Conservation (phyloP, 2,329 filamentous ascomycete genomes). For the Diaporthe nobilis region DNA sequence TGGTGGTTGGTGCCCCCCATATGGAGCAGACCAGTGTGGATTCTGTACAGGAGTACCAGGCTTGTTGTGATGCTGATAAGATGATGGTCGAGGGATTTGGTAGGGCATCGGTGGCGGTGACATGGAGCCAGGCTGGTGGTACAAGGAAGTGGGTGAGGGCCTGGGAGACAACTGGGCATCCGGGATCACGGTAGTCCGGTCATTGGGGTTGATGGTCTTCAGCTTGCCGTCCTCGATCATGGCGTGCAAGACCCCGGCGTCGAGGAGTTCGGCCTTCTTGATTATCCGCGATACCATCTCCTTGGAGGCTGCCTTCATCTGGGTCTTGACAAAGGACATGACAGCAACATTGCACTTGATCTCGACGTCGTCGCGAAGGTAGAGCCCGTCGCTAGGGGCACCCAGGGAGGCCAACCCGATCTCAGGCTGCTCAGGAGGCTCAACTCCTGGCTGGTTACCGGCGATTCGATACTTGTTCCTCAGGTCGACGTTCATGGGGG, state of each 20-base stretch:
- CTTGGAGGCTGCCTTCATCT: slow-evolving; percentile 76
- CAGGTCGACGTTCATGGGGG: slow-evolving; percentile 76
- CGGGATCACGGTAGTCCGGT: slow-evolving; percentile 55
- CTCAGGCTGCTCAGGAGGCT: slow-evolving; percentile 73
- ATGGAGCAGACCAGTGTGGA: slow-evolving; percentile 46
- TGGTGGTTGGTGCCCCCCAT: slow-evolving; percentile 44
- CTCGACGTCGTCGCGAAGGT: slow-evolving; percentile 79
- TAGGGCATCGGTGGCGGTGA: slow-evolving; percentile 50
- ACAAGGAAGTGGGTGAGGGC: slow-evolving; percentile 13
- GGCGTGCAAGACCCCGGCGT: slow-evolving; percentile 74
- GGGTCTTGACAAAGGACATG: slow-evolving; percentile 75
- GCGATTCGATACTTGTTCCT: slow-evolving; percentile 78
- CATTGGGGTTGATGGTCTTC: slow-evolving; percentile 69
- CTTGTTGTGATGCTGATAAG: slow-evolving; percentile 50
- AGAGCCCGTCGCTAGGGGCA: slow-evolving; percentile 74
- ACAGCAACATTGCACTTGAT: slow-evolving; percentile 78
- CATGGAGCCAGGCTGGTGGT: slow-evolving; percentile 32
- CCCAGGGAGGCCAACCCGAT: slow-evolving; percentile 72
- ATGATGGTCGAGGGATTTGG: slow-evolving; percentile 57
- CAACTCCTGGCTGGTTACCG: slow-evolving; percentile 77
- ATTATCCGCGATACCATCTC: slow-evolving; percentile 78
- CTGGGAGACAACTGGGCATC: slow-evolving; percentile 15
- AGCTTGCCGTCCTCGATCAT: slow-evolving; percentile 78
- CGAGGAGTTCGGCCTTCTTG: slow-evolving; percentile 79
- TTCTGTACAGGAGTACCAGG: slow-evolving; percentile 50